Base-by-base conservation (phyloP, 257 asterid species). In the Solanum phureja region DNA sequence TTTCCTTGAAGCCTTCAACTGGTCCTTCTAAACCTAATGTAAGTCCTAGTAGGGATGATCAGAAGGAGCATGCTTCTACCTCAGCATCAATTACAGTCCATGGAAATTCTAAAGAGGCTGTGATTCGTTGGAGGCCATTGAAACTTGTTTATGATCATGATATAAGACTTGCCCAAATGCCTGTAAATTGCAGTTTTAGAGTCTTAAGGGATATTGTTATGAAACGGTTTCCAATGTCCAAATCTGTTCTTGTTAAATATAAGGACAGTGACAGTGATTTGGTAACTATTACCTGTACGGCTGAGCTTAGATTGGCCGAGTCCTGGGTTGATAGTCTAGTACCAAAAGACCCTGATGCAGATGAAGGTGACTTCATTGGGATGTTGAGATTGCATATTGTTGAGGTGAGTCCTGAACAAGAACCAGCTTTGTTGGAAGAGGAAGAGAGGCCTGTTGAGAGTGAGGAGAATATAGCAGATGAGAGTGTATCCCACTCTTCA, bases 361-460 rank as follows among this genome's bases (percentile, higher is more conserved):
- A 89, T 23, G 90, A 90, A 64, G 92, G 74, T 49, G 94, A 92
- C 38, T 86, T 92, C n/a, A 46, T 92, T 82, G 95, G 93, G 35
- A 87, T 91, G 94, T 85, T 97, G 91, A 95, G 96, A 92, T 88
- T 97, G 94, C 96, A 97, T 87, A 83, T 97, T 90, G 99, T 97
- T 73, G 99, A 97, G 91, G 99, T 97, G 90, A 90, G 93, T 87
- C 95, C 98, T 4, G 99, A 97, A 94, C 98, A 97, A 84, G 99
- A 97, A 89, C 99, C 99, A 10, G 94, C 93, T 29, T 76, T 94
- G 76, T 38, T 91, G 71, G 97, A 95, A 88, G 98, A 92, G 90
- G 98, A 94, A 56, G 98, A 94, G 90, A 91, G 89, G 88, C 92
- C 90, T 86, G 69, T 86, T 34, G 95, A 93, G 87, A 73, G 11